Base-by-base conservation (phyloP, 2,329 filamentous ascomycete genomes). In the Septoria linicola region DNA sequence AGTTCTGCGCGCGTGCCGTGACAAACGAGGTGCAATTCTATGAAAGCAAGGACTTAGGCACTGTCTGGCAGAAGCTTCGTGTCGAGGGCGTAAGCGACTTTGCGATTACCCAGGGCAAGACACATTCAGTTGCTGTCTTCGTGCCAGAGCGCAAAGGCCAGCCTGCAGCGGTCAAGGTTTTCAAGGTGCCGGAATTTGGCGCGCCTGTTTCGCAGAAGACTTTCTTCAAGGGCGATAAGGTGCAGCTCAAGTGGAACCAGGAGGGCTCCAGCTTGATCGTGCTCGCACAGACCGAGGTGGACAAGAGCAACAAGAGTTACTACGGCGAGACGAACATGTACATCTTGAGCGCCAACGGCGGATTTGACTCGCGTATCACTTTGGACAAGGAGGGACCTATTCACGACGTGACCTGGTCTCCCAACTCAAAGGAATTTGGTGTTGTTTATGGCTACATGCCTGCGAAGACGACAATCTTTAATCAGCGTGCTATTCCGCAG, bases 21-120 rank as follows among this genome's bases (percentile, higher is more conserved):
- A 96, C 89, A 71, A 99, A 99, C 70, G 91, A 97, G 77, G 88
- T 99, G 50, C 93, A 97, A 66, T 96, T 99, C 72, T 97, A 92
- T 76, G 82, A 95, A 73, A 93, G 89, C 70, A 80, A 86, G 60
- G 85, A 97, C 68, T 78, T 97, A 66, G 77, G 80, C 61, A 91
- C 83, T 41, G 89, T 95, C 56, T 96, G 91, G 90, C 95, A 96
- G 73, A 96, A 95, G 78, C 78, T 99, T 69, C 85, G 87, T 58
- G 88, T 90, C 45, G 93, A 99, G 74, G 92, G 92, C 52, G 88
- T 95, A 51, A 73, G 84, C 37, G 88, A 93, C 70, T 97, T 96
- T 76, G 87, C 90, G 47, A 76, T 99, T 59, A 89, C 91, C 40
- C 90, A 91, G 21, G 91, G 91, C 63, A 84, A 90, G 75, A 92